These are phyloP conservation scores for Leishmania turanica DNA, from an alignment of 208 protist species.

Conservation along the genomic window DNA sequence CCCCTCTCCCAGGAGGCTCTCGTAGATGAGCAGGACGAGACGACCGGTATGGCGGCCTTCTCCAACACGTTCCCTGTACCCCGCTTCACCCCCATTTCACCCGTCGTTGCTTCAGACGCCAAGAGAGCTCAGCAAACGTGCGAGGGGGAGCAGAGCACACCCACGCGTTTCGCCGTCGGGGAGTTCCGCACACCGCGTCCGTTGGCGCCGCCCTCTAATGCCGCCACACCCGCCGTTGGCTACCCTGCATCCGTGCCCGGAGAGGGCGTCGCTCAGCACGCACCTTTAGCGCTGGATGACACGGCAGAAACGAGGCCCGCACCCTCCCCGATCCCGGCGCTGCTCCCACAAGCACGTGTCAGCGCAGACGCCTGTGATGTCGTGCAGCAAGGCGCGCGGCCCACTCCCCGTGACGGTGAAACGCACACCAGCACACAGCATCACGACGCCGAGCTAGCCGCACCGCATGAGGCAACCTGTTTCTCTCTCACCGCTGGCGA, in stretches of 20 bases:
- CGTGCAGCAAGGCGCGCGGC: neutral
- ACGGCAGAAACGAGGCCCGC: neutral
- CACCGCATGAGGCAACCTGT: neutral
- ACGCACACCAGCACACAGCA: neutral
- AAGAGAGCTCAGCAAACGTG: neutral
- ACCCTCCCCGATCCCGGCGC: neutral
- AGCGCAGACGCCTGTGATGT: neutral
- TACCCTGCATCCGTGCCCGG: neutral
- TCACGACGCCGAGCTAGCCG: neutral
- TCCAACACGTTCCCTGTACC: slow-evolving; percentile 33
- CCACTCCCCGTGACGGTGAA: neutral
- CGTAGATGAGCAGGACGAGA: neutral
- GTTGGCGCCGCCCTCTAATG: slow-evolving; percentile 18
- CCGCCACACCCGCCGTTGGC: slow-evolving; percentile 8
- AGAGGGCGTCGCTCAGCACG: neutral
- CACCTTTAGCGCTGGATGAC: neutral
- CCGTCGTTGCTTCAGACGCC: neutral
- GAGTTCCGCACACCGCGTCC: slow-evolving; percentile 47
- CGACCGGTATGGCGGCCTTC: slow-evolving; percentile 11
- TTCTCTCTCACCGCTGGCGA: neutral
- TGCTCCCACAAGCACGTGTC: neutral
- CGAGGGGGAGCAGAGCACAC: slow-evolving; percentile 17
- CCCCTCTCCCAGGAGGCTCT: neutral
- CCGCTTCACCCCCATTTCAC: slow-evolving; percentile 24
- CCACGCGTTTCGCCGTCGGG: slow-evolving; percentile 16